Percentiles rank a stretch among this genome's conserved stretches.
phyloP scores from a whole-genome alignment of 345 rosid genomes.

The Eucalyptus urophylla region DNA sequence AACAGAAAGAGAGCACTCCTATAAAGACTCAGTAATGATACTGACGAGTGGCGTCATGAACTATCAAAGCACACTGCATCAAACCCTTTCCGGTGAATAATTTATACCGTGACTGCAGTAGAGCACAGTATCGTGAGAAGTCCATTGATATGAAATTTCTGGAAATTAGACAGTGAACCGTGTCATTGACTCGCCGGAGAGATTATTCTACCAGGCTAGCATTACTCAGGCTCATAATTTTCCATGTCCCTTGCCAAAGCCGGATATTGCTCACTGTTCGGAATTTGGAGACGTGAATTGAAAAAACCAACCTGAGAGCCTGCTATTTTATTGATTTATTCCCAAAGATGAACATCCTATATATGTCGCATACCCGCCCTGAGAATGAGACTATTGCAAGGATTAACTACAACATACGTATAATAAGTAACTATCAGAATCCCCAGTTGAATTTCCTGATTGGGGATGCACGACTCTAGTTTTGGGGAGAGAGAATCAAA shows the following conservation, averaged over 20 bases:
- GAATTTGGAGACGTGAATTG: neutral
- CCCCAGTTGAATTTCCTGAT: neutral
- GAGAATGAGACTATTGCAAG: neutral
- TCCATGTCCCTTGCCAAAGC: neutral
- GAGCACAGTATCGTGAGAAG: neutral
- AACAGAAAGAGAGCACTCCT: neutral
- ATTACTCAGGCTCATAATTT: neutral
- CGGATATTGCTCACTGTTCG: neutral
- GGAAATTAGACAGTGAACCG: rapidly evolving
- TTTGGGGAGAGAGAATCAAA: neutral
- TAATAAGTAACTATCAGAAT: neutral
- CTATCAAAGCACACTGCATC: neutral
- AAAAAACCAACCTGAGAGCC: neutral
- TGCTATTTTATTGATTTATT: neutral
- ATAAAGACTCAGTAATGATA: neutral
- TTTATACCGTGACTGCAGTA: neutral
- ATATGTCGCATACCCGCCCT: neutral
- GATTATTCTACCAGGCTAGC: neutral
- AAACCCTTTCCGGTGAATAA: neutral
- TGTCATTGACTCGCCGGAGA: neutral
- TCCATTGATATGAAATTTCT: neutral
- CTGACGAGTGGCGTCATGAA: neutral
- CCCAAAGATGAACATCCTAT: neutral
- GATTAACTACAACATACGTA: neutral
- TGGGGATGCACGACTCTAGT: neutral